Evolutionary conservation across 768 basidiomycete species (phyloP), one percentile per base, ranked within the genome.

Genomic region (Rhodosporidiobolus sp.): DNA sequence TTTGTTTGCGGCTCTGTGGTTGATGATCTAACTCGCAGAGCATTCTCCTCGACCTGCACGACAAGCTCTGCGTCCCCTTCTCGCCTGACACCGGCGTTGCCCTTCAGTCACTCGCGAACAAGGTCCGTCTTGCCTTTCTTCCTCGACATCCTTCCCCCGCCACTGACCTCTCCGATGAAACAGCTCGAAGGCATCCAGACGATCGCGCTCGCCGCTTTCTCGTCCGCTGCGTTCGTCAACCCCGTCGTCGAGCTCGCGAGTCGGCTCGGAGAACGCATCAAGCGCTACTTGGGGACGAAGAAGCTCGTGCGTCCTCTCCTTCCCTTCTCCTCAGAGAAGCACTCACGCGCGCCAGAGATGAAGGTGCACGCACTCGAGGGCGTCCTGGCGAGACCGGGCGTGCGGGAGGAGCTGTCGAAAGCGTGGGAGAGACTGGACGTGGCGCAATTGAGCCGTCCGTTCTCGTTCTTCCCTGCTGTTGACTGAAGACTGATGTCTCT

Each of bases 351-450:
- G n/a, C n/a, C n/a, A n/a, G n/a, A 20, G 11, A 19, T 26, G 55
- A 76, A 67, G 76, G 92, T 91, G 1, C 91, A 92, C 78, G 92
- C 92, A 22, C 83, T 94, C 64, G 89, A 86, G 77, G 91, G 90
- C n/a, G 91, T 94, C 69, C 85, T 93, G 62, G 90, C 89, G 48
- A 92, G 91, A 80, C 89, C 87, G 81, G 91, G 91, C 80, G 90
- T 92, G 79, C 85, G 92, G 70, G 80, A 84, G 8, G 91, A 93
- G 74, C 92, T 94, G 90, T 88, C 89, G 60, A 85, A 88, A 67
- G 91, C 92, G 32, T 94, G 92, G 91, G 84, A 86, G 72, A 90
- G 90, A 81, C 87, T 94, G 55, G 90, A 94, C 79, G 93, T 94
- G 76, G 91, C 93, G 80, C 91, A 90, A 38, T 90, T 94, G 66